Base-by-base conservation (phyloP, 2,329 filamentous ascomycete species). In the Emmonsia crescens region DNA sequence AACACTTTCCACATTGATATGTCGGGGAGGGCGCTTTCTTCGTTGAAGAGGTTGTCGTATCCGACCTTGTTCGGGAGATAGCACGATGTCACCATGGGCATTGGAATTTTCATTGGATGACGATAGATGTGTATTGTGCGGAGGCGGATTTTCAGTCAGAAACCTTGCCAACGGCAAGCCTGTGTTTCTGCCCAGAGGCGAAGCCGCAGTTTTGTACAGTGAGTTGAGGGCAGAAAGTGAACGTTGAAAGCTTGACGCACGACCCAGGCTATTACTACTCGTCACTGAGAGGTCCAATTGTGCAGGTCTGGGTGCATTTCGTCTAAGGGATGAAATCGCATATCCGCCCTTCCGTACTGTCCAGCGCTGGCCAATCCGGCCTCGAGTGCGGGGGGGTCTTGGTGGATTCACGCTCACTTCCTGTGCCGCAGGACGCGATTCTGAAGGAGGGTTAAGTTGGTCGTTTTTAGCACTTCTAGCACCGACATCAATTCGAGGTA, bases 1-100 rank as follows among this genome's bases (percentile, higher is more conserved):
- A 54, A 75, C 68, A 1, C 73, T 67, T 61, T 80, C 76, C 9
- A 78, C 66, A 66, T 83, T 77, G 31, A 84, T 60, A 51, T 78
- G 76, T 27, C 68, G 75, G 19, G 82, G 76, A 5, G 68, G 69
- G 1, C 68, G 62, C 65, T 80, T 80, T 70, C 66, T 70, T 66
- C 61, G 57, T 21, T 66, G 66, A 31, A 29, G 59, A 29, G 36
- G 55, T 27, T 61, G 61, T 66, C 70, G n/a, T 59, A 16, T 38
- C n/a, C 65, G 67, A 40, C 65, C 55, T 48, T 55, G 57, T 58
- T 60, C 60, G 31, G 44, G n/a, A 33, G 61, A 46, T n/a, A 31
- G 19, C 1, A 19, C 38, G 0, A 24, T 19, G 8, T 24, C 24
- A 40, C 27, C 40, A 29, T 4, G 27, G 36, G 6, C n/a, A 31